Percentiles rank a stretch among this genome's conserved stretches.
Evolutionary conservation across 1,284 basidiomycete species (phyloP).

Genomic region (Phellinidium pouzarii): DNA sequence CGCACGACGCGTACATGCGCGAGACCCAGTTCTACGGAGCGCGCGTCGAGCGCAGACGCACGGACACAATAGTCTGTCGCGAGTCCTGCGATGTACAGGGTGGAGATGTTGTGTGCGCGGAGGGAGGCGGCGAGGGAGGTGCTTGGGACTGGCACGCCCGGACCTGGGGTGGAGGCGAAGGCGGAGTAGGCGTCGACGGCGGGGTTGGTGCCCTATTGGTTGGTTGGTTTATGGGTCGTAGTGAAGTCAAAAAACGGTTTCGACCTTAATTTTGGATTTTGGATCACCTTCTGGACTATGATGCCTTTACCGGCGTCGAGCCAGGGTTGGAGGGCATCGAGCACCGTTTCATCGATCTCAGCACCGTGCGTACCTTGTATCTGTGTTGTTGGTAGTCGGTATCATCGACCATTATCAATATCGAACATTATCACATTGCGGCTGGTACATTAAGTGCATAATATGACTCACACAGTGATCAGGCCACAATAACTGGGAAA

Average conservation of each 20-base stretch:
- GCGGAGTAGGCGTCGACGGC: slow-evolving; percentile 19
- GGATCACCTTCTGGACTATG: slow-evolving; percentile 17
- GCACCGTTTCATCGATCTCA: slow-evolving; percentile 17
- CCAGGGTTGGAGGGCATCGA: slow-evolving; percentile 12
- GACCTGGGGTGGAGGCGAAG: slow-evolving; percentile 8
- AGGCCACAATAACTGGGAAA: slow-evolving; percentile 20
- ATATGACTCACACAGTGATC: slow-evolving; percentile 19
- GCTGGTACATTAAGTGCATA: too few relatives aligned
- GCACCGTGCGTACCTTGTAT: slow-evolving; percentile 14
- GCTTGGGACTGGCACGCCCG: not conserved
- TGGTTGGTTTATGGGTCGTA: not conserved
- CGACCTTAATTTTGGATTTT: too few relatives aligned
- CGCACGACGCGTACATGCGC: slow-evolving; percentile 10
- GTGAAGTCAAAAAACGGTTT: too few relatives aligned
- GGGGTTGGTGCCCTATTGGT: slow-evolving; percentile 13
- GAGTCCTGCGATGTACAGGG: slow-evolving; percentile 18
- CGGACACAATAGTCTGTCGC: slow-evolving; percentile 22
- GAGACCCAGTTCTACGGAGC: slow-evolving; percentile 11
- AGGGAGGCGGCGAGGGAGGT: slow-evolving; percentile 6
- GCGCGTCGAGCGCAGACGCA: slow-evolving; percentile 17
- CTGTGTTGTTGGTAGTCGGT: not conserved
- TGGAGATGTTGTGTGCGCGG: slow-evolving; percentile 8
- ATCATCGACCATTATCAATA: not conserved
- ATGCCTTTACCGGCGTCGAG: slow-evolving; percentile 7
- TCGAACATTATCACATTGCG: too few relatives aligned